These are phyloP conservation scores for Calonectria pteridis DNA, from an alignment of 2,329 filamentous ascomycete genomes.

Conservation along the genomic window DNA sequence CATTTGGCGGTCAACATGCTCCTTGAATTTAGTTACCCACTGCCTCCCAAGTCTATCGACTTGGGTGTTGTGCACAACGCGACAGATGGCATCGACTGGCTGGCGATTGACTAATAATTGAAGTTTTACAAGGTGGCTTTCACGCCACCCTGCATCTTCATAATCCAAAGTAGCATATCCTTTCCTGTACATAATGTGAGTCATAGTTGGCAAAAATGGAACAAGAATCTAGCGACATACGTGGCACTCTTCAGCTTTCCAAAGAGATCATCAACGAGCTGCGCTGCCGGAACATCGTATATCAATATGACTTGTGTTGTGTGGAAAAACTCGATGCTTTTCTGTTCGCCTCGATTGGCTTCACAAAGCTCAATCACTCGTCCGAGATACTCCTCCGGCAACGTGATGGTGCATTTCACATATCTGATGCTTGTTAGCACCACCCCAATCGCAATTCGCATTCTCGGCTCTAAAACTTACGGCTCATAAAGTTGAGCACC, in stretches of 20 bases:
- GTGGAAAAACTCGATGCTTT: constrained; percentile 91
- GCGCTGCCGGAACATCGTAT: constrained; percentile 88
- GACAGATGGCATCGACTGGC: constrained; percentile 93
- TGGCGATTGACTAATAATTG: constrained; percentile 94
- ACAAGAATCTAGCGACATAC: constrained; percentile 42
- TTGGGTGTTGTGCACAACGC: constrained; percentile 87
- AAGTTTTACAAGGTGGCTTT: constrained; percentile 85
- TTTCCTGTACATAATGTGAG: constrained; percentile 61
- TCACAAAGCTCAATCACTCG: constrained; percentile 97
- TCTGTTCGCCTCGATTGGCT: constrained; percentile 86
- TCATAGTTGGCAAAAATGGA: neutral
- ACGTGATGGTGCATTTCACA: constrained; percentile 86
- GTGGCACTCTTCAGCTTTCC: constrained; percentile 94
- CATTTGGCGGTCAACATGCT: constrained; percentile 96
- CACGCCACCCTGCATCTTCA: constrained; percentile 90
- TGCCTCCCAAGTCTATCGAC: constrained; percentile 82
- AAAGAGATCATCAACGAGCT: constrained; percentile 96
- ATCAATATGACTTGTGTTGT: constrained; percentile 93
- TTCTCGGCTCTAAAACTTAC: constrained; percentile 47
- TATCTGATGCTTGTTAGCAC: constrained; percentile 57
- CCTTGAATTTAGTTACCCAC: constrained; percentile 97
- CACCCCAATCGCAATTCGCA: neutral
- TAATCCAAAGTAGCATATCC: constrained; percentile 97
- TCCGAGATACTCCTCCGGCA: constrained; percentile 94
- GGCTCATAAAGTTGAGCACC: constrained; percentile 64